Base-by-base conservation (phyloP, 805 yeast genomes). In the Myxozyma vanderwaltii region DNA sequence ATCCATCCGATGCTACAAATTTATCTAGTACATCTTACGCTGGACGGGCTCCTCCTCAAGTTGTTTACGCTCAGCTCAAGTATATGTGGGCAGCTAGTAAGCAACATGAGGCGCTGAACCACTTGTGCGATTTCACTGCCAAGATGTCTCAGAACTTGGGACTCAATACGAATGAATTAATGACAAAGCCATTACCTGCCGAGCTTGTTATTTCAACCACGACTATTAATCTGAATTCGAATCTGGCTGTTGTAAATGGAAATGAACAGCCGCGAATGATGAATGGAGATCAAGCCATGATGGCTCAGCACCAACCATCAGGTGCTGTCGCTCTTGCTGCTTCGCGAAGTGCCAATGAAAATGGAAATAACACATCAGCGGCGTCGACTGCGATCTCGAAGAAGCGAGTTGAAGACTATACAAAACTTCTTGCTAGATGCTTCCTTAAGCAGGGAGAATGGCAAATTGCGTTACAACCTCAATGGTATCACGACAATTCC, bases 371-470 rank as follows among this genome's bases (percentile, higher is more conserved):
- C 21, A 29, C 29, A 10, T 13, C 51, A 4, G 26, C 46, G 10
- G 19, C 44, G 4, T 39, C 27, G 17, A 29, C 59, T 15, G 49
- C 55, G 12, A 44, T 26, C 17, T 31, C 65, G 19, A 85, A 47
- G 44, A 58, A 50, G 55, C 91, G 86, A 70, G 88, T 88, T 52
- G 88, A 86, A 64, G 89, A 86, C 61, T 88, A 89, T 69, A 90
- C 97, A 12, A 86, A 82, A 65, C 77, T 95, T 27, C 76, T 94
- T 45, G 97, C 99, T 0, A 81, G 98, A 63, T 94, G 99, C 69
- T 94, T 91, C 76, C 78, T 92, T 73, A 95, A 94, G 69, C 99
- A 94, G 75, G 99, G 99, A 67, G 97, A 94, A 73, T 94, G 99
- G 99, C 94, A 91, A 70, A 88, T 92, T 61, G 86, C 88, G 0